Conservation (phyloP, 2,329 filamentous ascomycete genomes). For the Keithomyces neogunnii region DNA sequence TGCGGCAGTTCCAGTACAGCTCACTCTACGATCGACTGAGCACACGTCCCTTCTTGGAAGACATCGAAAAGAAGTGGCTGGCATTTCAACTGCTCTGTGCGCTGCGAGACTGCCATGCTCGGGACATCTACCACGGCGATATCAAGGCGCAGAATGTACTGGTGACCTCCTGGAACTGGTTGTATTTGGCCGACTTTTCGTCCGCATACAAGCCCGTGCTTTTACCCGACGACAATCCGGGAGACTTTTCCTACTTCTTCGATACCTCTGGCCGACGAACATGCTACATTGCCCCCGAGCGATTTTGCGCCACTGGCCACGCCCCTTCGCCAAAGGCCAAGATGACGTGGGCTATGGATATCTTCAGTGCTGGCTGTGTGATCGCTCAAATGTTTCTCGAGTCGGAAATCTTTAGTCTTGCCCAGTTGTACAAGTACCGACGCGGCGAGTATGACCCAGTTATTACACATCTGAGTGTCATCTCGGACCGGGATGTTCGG, state of each 20-base stretch:
- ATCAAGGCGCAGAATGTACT: conserved; percentile 98
- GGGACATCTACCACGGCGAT: conserved; percentile 89
- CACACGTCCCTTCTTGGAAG: conserved; percentile 90
- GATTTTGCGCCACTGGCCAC: conserved; percentile 69
- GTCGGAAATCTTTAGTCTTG: conserved; percentile 93
- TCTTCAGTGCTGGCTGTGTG: conserved; percentile 94
- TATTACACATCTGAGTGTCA: conserved; percentile 71
- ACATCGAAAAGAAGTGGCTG: conserved; percentile 98
- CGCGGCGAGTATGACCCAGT: conserved; percentile 87
- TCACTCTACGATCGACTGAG: conserved; percentile 96
- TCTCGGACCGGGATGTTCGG: conserved; percentile 78
- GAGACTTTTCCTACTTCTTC: conserved; percentile 96
- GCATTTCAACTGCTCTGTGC: conserved; percentile 92
- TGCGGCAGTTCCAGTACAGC: conserved; percentile 91
- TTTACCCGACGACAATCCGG: conserved; percentile 91
- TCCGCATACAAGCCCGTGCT: conserved; percentile 91
- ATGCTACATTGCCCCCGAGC: conserved; percentile 90
- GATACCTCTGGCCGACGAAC: conserved; percentile 86
- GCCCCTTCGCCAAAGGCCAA: conserved; percentile 51
- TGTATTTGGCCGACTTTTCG: conserved; percentile 96
- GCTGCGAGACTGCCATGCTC: conserved; percentile 80
- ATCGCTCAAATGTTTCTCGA: conserved; percentile 96
- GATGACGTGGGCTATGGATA: conserved; percentile 90
- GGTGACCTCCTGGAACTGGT: conserved; percentile 98
- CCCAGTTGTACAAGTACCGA: conserved; percentile 90